phyloP scores from a whole-genome alignment of 306 rosid genomes.

The Carpinus fangiana region DNA sequence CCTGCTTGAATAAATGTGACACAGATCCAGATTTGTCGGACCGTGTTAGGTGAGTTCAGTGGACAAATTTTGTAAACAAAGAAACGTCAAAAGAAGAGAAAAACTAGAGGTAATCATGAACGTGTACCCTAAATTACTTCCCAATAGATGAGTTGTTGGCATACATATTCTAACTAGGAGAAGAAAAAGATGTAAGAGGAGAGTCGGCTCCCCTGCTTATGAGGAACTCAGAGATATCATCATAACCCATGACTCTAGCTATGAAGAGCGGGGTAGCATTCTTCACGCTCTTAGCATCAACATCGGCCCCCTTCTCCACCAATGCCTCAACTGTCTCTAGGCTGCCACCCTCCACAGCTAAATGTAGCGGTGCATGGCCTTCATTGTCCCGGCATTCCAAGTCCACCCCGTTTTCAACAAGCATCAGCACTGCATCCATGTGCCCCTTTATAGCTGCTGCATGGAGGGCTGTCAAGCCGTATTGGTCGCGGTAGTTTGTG shows the following conservation, averaged over 20 bases:
- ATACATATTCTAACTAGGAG: too few relatives aligned
- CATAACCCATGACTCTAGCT: constrained; percentile 61
- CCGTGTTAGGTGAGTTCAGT: too few relatives aligned
- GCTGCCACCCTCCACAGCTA: constrained; percentile 64
- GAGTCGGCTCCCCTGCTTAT: constrained; percentile 44
- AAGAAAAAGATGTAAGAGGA: neutral
- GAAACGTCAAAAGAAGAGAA: too few relatives aligned
- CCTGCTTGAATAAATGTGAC: too few relatives aligned
- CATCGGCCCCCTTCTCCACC: constrained; percentile 51
- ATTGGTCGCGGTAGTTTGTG: constrained; percentile 44
- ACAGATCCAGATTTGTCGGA: too few relatives aligned
- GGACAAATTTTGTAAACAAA: too few relatives aligned
- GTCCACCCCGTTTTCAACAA: constrained; percentile 44
- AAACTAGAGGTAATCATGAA: too few relatives aligned
- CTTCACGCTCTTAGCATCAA: constrained; percentile 42
- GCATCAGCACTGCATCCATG: constrained; percentile 49
- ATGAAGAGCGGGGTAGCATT: constrained; percentile 65
- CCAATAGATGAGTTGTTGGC: too few relatives aligned
- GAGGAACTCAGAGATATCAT: constrained; percentile 52
- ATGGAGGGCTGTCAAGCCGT: constrained; percentile 76
- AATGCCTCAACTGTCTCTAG: constrained; percentile 47
- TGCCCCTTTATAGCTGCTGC: constrained; percentile 75
- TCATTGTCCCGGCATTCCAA: constrained; percentile 63
- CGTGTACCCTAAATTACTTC: too few relatives aligned
- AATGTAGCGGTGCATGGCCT: constrained; percentile 73